Conservation (phyloP, 768 basidiomycete species). For the Filobasidium wieringae region DNA sequence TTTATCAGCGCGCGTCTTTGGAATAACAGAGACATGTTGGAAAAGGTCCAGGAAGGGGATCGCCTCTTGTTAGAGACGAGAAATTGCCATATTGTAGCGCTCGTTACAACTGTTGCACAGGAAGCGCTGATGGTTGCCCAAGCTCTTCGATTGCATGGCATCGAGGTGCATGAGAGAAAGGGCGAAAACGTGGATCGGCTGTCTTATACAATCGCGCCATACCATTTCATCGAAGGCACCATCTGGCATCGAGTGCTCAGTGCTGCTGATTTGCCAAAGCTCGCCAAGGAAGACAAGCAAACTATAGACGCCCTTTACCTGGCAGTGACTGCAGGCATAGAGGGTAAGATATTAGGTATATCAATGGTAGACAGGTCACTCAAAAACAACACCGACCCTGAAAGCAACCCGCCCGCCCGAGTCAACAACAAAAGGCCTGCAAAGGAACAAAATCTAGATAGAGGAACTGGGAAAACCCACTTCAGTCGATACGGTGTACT, state of each 20-base stretch:
- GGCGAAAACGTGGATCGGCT: background rate
- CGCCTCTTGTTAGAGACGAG: conserved; percentile 20
- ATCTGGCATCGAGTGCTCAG: conserved; percentile 5
- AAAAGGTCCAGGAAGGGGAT: background rate
- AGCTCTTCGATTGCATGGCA: conserved; percentile 21
- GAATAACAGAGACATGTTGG: background rate
- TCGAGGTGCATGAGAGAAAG: background rate
- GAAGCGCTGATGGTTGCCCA: conserved; percentile 28
- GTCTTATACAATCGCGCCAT: background rate
- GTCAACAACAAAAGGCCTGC: background rate
- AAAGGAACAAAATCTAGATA: background rate
- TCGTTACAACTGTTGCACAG: conserved; percentile 17
- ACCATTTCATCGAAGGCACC: conserved; percentile 12
- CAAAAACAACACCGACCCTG: background rate
- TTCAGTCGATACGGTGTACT: conserved; percentile 3
- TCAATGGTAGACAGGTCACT: too few species aligned
- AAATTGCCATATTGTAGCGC: conserved; percentile 26
- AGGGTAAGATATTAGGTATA: background rate
- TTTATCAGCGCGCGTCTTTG: background rate
- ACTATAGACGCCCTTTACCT: background rate
- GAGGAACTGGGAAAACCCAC: background rate
- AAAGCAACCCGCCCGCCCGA: background rate
- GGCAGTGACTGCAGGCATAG: background rate
- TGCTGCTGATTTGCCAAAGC: background rate
- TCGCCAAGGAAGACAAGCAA: background rate